Conservation (phyloP, 805 yeast genomes). For the Starmerella asiatica region DNA sequence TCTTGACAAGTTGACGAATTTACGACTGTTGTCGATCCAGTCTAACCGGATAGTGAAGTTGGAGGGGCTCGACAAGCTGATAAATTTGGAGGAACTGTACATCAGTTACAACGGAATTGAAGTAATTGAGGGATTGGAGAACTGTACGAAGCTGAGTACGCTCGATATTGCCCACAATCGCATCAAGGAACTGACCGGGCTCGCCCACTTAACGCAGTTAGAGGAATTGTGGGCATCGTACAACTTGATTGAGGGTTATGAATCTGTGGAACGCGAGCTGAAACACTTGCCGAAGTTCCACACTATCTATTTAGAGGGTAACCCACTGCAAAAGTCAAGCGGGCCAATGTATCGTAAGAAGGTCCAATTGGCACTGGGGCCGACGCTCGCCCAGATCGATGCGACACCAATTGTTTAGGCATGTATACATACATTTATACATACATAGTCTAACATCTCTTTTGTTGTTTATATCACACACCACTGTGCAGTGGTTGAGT, state of each 20-base stretch:
- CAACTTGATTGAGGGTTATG: conserved; percentile 55
- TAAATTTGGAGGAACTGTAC: conserved; percentile 70
- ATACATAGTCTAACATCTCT: no score
- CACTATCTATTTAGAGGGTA: conserved; percentile 87
- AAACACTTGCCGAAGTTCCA: conserved; percentile 51
- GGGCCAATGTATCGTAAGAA: conserved; percentile 80
- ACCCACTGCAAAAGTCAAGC: conserved; percentile 64
- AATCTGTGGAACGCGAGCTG: conserved; percentile 54
- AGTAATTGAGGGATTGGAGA: conserved; percentile 64
- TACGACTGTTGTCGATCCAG: conserved; percentile 74
- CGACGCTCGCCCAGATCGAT: conserved; percentile 69
- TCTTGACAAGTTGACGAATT: conserved; percentile 42
- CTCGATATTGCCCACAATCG: conserved; percentile 73
- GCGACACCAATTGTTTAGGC: no score
- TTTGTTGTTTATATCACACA: no score
- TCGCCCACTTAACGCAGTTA: conserved; percentile 51
- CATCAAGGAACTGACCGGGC: conserved; percentile 45
- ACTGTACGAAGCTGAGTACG: conserved; percentile 50
- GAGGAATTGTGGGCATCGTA: conserved; percentile 92
- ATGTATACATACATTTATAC: no score
- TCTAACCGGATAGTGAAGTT: conserved; percentile 65
- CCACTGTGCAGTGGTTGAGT: no score
- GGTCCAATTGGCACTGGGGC: conserved; percentile 55
- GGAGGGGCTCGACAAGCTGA: conserved; percentile 66
- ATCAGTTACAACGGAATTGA: conserved; percentile 71